These are phyloP conservation scores for Medicago truncatula DNA, from an alignment of 306 rosid species.

Conservation along the genomic window MtrunA17r5.0-ANR NC_053047.1:837001-837500, in stretches of 20 bases:
- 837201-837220: background rate
- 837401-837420: no score
- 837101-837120: constrained; percentile 67
- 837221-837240: background rate
- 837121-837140: constrained; percentile 45
- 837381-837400: no score
- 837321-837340: no score
- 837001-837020: constrained; percentile 97
- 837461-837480: no score
- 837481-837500: no score
- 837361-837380: no score
- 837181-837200: constrained; percentile 1
- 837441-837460: no score
- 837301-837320: no score
- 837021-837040: constrained; percentile 97
- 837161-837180: background rate
- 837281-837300: no score
- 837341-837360: no score
- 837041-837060: constrained; percentile 93
- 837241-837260: background rate
- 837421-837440: no score
- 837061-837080: constrained; percentile 94
- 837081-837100: constrained; percentile 77
- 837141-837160: constrained; percentile 4
- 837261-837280: no score